phyloP scores from a whole-genome alignment of 352 stramenopile genomes.

The Halophytophthora batemanensis region DNA sequence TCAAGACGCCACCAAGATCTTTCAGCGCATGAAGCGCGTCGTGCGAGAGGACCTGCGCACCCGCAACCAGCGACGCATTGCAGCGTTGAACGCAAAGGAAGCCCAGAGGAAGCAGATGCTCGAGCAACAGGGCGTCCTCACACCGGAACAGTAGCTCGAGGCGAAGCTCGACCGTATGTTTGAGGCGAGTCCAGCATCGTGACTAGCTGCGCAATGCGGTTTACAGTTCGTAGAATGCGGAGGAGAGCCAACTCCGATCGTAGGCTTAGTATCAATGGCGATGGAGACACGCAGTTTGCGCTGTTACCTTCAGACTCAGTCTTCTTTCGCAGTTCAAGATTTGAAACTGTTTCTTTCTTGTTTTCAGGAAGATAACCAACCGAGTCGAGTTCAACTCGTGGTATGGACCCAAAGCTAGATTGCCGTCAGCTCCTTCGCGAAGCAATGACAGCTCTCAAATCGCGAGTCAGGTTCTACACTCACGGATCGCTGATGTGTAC shows the following conservation, averaged over 20 bases:
- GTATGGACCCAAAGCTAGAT: too few species aligned
- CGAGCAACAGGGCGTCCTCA: slow-evolving; percentile 17
- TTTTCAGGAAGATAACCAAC: too few species aligned
- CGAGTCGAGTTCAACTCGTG: too few species aligned
- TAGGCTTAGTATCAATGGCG: too few species aligned
- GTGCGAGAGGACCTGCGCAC: slow-evolving; percentile 24
- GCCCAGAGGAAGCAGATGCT: slow-evolving; percentile 21
- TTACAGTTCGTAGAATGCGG: slow-evolving; percentile 5
- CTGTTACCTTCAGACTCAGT: too few species aligned
- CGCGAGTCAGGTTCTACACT: background rate
- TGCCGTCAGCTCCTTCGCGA: too few species aligned
- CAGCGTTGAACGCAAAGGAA: slow-evolving; percentile 24
- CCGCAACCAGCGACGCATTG: slow-evolving; percentile 29
- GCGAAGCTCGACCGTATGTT: slow-evolving; percentile 30
- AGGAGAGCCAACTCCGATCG: too few species aligned
- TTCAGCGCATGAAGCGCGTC: slow-evolving; percentile 23
- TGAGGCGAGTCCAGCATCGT: slow-evolving; percentile 9
- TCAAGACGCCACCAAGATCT: slow-evolving; percentile 20
- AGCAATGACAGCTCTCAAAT: too few species aligned
- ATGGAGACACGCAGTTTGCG: too few species aligned
- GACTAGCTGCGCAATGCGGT: too few species aligned
- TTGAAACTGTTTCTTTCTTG: too few species aligned
- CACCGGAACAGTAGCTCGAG: slow-evolving; percentile 29
- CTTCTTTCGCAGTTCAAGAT: too few species aligned
- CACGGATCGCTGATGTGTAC: slow-evolving; percentile 31